These are phyloP conservation scores for Ilyonectria mors-panacis DNA, from an alignment of 2,329 filamentous ascomycete genomes.

Conservation along the genomic window DNA sequence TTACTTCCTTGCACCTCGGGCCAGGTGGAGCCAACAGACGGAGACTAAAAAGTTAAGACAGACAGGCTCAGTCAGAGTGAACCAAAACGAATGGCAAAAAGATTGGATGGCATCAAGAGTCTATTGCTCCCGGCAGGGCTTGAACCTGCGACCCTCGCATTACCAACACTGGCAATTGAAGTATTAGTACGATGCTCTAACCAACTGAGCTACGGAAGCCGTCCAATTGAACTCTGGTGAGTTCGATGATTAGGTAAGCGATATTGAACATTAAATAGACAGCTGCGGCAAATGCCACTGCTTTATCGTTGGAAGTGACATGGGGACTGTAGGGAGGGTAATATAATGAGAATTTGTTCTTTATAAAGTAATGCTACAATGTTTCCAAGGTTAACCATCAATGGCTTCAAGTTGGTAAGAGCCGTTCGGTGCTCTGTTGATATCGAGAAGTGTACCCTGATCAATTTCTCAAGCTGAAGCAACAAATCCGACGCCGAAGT, in stretches of 20 bases:
- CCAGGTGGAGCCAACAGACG: too few relatives aligned
- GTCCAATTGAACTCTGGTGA: constrained; percentile 15
- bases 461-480: not conserved
- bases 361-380: too few relatives aligned
- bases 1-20: too few relatives aligned
- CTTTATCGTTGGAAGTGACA: too few relatives aligned
- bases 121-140: constrained; percentile 32
- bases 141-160: constrained; percentile 35
- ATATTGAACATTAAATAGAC: not conserved
- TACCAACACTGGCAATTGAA: constrained; percentile 17
- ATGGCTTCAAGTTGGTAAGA: not conserved
- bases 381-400: too few relatives aligned
- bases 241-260: constrained; percentile 21
- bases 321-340: too few relatives aligned
- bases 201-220: constrained; percentile 35
- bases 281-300: too few relatives aligned
- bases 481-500: not conserved
- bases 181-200: constrained; percentile 35
- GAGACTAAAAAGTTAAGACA: too few relatives aligned
- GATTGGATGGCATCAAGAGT: constrained; percentile 24
- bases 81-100: not conserved
- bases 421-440: too few relatives aligned
- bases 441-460: not conserved
- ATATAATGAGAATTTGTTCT: too few relatives aligned
- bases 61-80: too few relatives aligned